Base-by-base conservation (phyloP, 345 rosid genomes). In the Pseudoturritis turrita region DNA sequence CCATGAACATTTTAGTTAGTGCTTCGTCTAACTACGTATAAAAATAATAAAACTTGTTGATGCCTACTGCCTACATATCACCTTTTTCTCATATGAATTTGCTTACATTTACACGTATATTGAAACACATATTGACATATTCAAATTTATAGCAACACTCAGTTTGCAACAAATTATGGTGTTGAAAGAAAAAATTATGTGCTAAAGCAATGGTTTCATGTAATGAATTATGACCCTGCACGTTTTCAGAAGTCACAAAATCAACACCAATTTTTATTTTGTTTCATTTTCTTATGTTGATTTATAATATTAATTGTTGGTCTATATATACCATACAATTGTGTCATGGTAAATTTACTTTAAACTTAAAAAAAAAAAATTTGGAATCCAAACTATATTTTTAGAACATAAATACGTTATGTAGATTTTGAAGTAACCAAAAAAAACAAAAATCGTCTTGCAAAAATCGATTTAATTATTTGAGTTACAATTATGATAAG, bases 401-500 rank as follows among this genome's bases (percentile, higher is more conserved):
- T 5, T 31, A 36, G 41, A 18, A 33, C 10, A 31, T 9, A 56
- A 9, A 56, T 19, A 35, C n/a, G 2, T 33, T 19, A 19, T 35
- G 41, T 35, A 33, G 10, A 33, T 33, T 56, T 56, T 28, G 28
- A 36, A 28, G 59, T 28, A 28, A 28, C 59, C 36, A 53, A n/a
- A n/a, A n/a, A 7, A n/a, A 13, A 41, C 8, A 54, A 4, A n/a
- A 28, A 28, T 28, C 35, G 35, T 11, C 43, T 33, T 5, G 26
- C 29, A 35, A 57, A 57, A 57, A 19, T 55, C 6, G 31, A 64
- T 73, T 36, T 37, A 57, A 39, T 19, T 37, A 65, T 57, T 18
- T 51, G 62, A 58, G 50, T 59, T 52, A 67, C 68, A 74, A 59
- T 50, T 51, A 74, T 67, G 62, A 60, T 51, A 43, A 40, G 39